Conservation (phyloP, 257 asterid species). For the Jaltomata sinuosa region DNA sequence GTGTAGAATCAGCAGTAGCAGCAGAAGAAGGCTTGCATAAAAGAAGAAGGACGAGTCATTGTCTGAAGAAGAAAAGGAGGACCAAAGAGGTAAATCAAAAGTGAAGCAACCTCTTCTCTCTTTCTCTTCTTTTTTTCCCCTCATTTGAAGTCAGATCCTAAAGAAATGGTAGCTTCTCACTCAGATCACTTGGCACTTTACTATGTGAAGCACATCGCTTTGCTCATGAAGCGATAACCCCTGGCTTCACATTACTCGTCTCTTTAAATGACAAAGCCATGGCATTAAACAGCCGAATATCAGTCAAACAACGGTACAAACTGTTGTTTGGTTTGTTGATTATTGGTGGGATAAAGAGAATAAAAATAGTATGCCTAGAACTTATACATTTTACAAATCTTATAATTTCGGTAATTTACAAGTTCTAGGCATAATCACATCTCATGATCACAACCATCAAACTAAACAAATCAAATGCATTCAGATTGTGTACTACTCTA, state of each 20-base stretch:
- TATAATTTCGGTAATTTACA: not conserved
- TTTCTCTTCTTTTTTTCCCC: not conserved
- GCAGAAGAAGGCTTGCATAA: not conserved
- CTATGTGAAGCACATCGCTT: not conserved
- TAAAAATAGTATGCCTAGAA: not conserved
- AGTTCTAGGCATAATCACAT: not conserved
- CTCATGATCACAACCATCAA: not conserved
- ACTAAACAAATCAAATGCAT: not conserved
- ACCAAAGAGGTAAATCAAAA: not conserved
- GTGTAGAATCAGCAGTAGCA: not conserved
- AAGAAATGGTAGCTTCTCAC: not conserved
- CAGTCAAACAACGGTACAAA: not conserved
- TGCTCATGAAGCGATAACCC: not conserved
- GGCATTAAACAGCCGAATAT: not conserved
- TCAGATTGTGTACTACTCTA: not conserved
- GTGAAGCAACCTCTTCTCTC: not conserved
- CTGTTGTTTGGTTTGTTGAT: not conserved
- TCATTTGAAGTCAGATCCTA: not conserved
- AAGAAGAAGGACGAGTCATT: not conserved
- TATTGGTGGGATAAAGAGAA: not conserved
- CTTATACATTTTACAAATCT: not conserved
- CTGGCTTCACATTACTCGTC: not conserved
- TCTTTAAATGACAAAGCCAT: not conserved
- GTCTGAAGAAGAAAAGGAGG: not conserved
- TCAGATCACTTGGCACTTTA: not conserved